Conservation (phyloP, 768 basidiomycete genomes). For the Melanogaster broomeanus region DNA sequence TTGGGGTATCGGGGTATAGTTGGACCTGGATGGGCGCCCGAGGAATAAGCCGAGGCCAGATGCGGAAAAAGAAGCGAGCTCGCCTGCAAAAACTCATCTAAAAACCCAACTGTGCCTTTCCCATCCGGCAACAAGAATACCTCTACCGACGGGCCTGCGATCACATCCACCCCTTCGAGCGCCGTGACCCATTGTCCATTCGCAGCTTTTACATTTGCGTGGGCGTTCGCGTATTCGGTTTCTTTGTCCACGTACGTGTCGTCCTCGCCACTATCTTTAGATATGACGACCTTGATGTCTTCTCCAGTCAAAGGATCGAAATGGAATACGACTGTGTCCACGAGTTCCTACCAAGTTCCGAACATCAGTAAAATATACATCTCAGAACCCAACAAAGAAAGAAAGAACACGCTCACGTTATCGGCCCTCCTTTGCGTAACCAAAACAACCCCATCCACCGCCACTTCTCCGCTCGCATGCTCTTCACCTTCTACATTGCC, state of each 20-base stretch:
- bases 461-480: constrained; percentile 25
- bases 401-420: constrained; percentile 48
- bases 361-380: constrained; percentile 9
- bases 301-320: constrained; percentile 79
- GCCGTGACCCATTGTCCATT: constrained; percentile 30
- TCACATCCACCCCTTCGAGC: constrained; percentile 61
- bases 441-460: constrained; percentile 51
- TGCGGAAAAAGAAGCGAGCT: constrained; percentile 11
- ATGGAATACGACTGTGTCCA: constrained; percentile 77
- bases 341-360: constrained; percentile 44
- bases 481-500: constrained; percentile 25
- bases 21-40: constrained; percentile 44
- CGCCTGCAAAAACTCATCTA: constrained; percentile 81
- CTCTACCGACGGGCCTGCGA: constrained; percentile 60
- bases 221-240: neutral
- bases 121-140: constrained; percentile 52
- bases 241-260: too few relatives aligned
- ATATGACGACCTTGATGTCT: constrained; percentile 39
- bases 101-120: constrained; percentile 56
- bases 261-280: constrained; percentile 2
- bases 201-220: neutral
- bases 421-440: constrained; percentile 61
- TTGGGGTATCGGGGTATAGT: constrained; percentile 64
- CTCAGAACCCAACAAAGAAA: neutral
- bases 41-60: neutral